Evolutionary conservation across 2,329 filamentous ascomycete species (phyloP), one percentile per base, ranked within the genome.

Genomic region (Claviceps capensis): DNA sequence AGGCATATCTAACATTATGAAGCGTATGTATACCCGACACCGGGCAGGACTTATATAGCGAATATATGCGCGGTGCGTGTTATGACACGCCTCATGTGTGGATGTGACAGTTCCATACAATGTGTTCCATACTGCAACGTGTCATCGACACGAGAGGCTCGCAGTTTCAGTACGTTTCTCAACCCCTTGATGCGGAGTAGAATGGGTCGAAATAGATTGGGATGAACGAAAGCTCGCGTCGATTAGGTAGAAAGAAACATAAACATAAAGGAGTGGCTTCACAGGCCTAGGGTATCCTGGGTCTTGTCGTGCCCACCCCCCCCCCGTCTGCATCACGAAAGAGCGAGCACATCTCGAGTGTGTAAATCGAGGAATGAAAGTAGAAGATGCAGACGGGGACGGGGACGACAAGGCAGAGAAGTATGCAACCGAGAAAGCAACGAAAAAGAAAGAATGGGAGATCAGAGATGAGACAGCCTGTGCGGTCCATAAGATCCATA

Each of bases 1-100:
- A 54, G 45, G 45, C 52, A 52, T 51, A 47, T 50, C 54, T 50
- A 52, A 48, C 26, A 48, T 43, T 54, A n/a, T 47, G 26, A 26
- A 51, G 40, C 51, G 46, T 34, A 48, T 49, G 43, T 34, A 19
- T 47, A 17, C 13, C 30, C n/a, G n/a, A 36, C 9, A 19, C 5
- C 13, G 26, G 36, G 9, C 4, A 47, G 17, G 16, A 23, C 26
- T 47, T 19, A 17, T 47, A n/a, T 19, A 47, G 44, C 16, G 14
- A 36, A 40, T 23, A 9, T 17, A 48, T 40, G 14, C 47, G 38
- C 17, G 5, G 36, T 45, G 26, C 30, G 30, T 17, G 7, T 17
- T 16, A 19, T 50, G 16, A 23, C 6, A 48, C 4, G 37, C 9
- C 19, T 17, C 47, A 26, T 19, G 37, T 41, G 22, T 30, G 19